Evolutionary conservation across 2,329 filamentous ascomycete genomes (phyloP), one percentile per base, ranked within the genome.

Genomic region (Xylariaceae sp.): DNA sequence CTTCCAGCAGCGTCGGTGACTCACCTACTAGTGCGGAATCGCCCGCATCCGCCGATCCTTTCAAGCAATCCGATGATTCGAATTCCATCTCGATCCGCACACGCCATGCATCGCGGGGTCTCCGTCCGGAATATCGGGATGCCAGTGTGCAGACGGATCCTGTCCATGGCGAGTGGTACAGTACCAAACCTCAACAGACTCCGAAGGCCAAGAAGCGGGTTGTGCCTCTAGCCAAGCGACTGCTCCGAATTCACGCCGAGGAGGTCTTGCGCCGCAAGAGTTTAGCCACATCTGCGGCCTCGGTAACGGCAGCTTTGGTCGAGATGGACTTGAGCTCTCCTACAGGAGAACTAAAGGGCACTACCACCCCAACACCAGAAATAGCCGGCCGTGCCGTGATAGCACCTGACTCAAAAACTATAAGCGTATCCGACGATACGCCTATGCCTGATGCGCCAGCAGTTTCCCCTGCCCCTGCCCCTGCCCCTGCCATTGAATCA

Each of bases 111-210:
- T 77, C 77, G 1, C 63, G 67, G 1, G 65, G 67, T 1, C 70
- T 72, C 2, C 69, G 71, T 10, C 65, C 72, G 6, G 70, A 71
- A 15, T 84, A 84, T 59, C 69, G 75, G 47, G 77, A 83, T 61
- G 76, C 71, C 9, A 67, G 70, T 5, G 74, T 80, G 2, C 81
- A 84, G 61, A 84, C 81, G 0, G 80, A 83, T 29, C 73, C 76
- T 0, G 77, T 79, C 0, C 71, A 76, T 30, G 78, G 76, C 13
- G 76, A 77, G 54, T 81, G 78, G 78, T 81, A 76, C 55, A 78
- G 74, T 56, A 43, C 5, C 21, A 69, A 70, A 29, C 59, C 65
- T 1, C 62, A 54, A 5, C 67, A 67, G 44, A 64, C 70, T 0
- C 65, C 71, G 0, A 73, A 71, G 37, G 70, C 72, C 0, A 78